Percentiles rank a stretch among this genome's conserved stretches.
These are phyloP conservation scores for Boletus huronensis DNA, from an alignment of 768 basidiomycete species.

Conservation along the genomic window DNA sequence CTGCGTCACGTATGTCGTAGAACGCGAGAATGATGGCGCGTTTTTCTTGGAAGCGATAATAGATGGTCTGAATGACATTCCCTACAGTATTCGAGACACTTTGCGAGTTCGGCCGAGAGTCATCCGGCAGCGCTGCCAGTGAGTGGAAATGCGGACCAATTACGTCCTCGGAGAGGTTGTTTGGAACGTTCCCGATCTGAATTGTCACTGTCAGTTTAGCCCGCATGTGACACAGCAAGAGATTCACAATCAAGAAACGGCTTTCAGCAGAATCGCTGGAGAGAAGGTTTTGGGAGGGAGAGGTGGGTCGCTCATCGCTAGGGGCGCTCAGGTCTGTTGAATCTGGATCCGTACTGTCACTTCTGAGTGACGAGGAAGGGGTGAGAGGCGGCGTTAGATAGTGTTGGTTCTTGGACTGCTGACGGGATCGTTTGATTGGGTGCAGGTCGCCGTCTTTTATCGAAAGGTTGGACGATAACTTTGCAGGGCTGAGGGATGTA, in stretches of 20 bases:
- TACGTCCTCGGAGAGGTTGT: conserved; percentile 28
- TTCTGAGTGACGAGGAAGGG: conserved; percentile 54
- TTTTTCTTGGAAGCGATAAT: conserved; percentile 46
- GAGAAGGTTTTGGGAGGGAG: conserved; percentile 1
- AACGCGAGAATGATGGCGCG: conserved; percentile 59
- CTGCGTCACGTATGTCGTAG: conserved; percentile 55
- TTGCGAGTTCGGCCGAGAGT: conserved; percentile 7
- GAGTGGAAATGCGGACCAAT: conserved; percentile 30
- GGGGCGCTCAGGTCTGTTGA: conserved; percentile 26
- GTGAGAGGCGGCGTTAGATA: conserved; percentile 70
- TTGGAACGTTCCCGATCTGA: conserved; percentile 43
- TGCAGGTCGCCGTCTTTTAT: conserved; percentile 20
- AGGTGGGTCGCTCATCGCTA: conserved; percentile 21
- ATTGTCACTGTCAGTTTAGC: conserved; percentile 11
- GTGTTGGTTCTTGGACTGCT: conserved; percentile 28
- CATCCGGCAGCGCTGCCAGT: conserved; percentile 20
- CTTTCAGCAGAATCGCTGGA: conserved; percentile 22
- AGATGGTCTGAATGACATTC: conserved; percentile 52
- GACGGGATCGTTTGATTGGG: conserved; percentile 15
- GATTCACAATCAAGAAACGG: conserved; percentile 33
- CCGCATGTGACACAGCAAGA: background rate
- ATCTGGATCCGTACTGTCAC: conserved; percentile 35
- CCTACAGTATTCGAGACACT: conserved; percentile 10
- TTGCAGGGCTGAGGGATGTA: conserved; percentile 12
- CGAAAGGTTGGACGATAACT: conserved; percentile 6